These are phyloP conservation scores for Solanum okadae DNA, from an alignment of 257 asterid genomes.

Conservation along the genomic window DNA sequence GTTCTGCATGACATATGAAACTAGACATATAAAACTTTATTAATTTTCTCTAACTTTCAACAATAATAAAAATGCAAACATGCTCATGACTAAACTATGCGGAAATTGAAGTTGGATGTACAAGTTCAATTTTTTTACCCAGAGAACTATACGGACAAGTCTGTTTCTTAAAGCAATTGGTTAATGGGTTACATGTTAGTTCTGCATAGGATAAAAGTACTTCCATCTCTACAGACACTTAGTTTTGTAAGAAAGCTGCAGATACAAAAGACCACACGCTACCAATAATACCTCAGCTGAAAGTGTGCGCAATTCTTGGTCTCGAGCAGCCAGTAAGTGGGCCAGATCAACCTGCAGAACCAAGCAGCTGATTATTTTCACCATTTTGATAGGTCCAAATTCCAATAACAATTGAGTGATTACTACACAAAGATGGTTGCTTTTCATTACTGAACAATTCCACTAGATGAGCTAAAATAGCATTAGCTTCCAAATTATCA, in stretches of 20 bases:
- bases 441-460: neutral
- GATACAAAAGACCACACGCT: neutral
- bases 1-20: neutral
- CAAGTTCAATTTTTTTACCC: neutral
- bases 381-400: neutral
- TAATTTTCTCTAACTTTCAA: neutral
- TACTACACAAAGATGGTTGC: neutral
- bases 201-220: neutral
- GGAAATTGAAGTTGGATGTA: neutral
- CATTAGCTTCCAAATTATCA: neutral
- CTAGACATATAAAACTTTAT: neutral
- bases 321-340: slow-evolving; percentile 89
- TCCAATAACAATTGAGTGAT: neutral
- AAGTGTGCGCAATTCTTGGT: slow-evolving; percentile 91
- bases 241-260: neutral
- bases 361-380: neutral
- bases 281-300: slow-evolving; percentile 66
- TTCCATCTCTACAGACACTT: neutral
- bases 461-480: neutral
- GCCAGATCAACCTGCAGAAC: slow-evolving; percentile 88
- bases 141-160: neutral
- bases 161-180: neutral
- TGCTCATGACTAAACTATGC: neutral
- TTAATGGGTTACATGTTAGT: neutral
- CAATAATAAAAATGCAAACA: neutral